Evolutionary conservation across 1,139 yeast species (phyloP).

Genomic region (Wickerhamomyces sp.): DNA sequence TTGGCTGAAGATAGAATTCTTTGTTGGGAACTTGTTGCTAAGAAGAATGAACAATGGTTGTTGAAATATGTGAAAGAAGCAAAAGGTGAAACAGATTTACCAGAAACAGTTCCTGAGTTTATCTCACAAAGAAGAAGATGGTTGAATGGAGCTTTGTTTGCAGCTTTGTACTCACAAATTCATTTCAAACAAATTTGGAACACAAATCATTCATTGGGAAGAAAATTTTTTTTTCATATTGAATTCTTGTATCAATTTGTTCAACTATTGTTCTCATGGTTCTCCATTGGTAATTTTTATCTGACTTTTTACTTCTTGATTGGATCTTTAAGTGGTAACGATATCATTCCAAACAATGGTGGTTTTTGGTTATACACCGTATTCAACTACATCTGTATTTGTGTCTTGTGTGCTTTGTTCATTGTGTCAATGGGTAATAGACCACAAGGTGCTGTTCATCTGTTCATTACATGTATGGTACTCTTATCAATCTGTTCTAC

Average conservation of each 20-base stretch:
- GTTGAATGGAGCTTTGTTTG: constrained; percentile 97
- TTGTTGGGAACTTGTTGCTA: constrained; percentile 96
- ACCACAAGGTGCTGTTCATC: constrained; percentile 81
- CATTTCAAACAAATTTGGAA: constrained; percentile 78
- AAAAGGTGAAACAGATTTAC: constrained; percentile 96
- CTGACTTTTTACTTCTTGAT: constrained; percentile 89
- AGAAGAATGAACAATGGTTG: constrained; percentile 83
- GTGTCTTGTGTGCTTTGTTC: constrained; percentile 78
- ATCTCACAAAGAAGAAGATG: constrained; percentile 95
- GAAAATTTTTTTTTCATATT: constrained; percentile 75
- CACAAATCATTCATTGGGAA: constrained; percentile 72
- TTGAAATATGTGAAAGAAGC: constrained; percentile 90
- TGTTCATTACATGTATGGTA: constrained; percentile 69
- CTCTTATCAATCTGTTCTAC: constrained; percentile 72
- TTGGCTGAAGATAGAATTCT: constrained; percentile 95
- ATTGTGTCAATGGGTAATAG: constrained; percentile 92
- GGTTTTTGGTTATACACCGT: constrained; percentile 79
- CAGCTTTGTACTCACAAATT: constrained; percentile 82
- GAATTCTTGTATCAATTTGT: constrained; percentile 82
- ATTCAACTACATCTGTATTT: constrained; percentile 76
- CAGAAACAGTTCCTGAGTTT: constrained; percentile 85
- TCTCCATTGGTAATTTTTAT: constrained; percentile 85
- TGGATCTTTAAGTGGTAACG: constrained; percentile 62
- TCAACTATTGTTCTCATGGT: constrained; percentile 76
- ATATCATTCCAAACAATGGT: constrained; percentile 55